A percentile compares a stretch with the other conserved stretches of the same genome.
phyloP scores from a whole-genome alignment of 106 monocot genomes.

The Xerophyta viscosa region DNA sequence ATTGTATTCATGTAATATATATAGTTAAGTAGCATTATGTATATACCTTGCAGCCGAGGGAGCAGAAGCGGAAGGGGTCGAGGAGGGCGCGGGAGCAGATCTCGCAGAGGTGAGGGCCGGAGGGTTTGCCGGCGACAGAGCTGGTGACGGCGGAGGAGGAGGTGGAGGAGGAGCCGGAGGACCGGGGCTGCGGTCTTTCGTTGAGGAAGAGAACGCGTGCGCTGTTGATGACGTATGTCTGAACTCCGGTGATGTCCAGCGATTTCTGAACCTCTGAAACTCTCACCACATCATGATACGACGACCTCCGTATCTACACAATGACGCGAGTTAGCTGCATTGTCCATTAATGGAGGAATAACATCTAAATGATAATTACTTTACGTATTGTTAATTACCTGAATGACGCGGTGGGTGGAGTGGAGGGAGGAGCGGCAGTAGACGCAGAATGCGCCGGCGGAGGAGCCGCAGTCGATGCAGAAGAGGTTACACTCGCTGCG shows the following conservation, averaged over 20 bases:
- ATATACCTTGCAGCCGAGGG: constrained; percentile 69
- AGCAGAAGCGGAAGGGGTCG: constrained; percentile 74
- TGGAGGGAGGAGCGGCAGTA: constrained; percentile 52
- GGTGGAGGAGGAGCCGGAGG: not conserved
- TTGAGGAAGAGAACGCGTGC: constrained; percentile 77
- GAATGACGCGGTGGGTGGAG: constrained; percentile 63
- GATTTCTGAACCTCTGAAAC: constrained; percentile 58
- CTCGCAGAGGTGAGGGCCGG: constrained; percentile 58
- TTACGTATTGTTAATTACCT: constrained; percentile 40
- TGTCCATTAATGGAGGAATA: not conserved
- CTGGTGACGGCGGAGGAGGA: too few relatives aligned
- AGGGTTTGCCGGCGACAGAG: constrained; percentile 12
- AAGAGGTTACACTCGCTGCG: constrained; percentile 44
- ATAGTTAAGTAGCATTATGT: not conserved
- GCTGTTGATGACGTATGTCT: constrained; percentile 97
- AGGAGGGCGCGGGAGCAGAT: constrained; percentile 71
- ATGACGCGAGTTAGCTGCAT: not conserved
- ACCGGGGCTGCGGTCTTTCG: constrained; percentile 75
- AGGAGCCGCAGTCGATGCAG: constrained; percentile 36
- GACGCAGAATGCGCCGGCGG: constrained; percentile 43
- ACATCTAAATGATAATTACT: too few relatives aligned
- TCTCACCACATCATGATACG: constrained; percentile 89
- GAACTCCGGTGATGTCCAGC: constrained; percentile 66
- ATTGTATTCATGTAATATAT: not conserved
- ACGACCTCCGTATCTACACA: constrained; percentile 69